Evolutionary conservation across 352 stramenopile genomes (phyloP), one percentile per base, ranked within the genome.

Genomic region (Phytophthora pluvialis): DNA sequence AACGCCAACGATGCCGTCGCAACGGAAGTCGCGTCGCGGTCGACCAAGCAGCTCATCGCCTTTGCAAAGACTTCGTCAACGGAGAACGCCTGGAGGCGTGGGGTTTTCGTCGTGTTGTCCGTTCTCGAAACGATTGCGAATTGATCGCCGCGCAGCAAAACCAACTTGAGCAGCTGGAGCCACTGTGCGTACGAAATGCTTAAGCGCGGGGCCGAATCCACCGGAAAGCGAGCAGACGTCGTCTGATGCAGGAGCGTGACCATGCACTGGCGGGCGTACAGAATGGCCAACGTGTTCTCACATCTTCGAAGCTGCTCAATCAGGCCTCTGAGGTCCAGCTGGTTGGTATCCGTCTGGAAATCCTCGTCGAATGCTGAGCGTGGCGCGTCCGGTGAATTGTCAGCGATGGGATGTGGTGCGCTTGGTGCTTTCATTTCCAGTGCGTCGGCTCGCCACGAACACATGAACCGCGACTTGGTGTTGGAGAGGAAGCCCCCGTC

Each of bases 401-500:
- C 26, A 21, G 8, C 12, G 25, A 55, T 67, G 0, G 62, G 46
- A 8, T 64, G 35, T 25, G 63, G 9, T 26, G 42, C 1, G 39
- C 9, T 0, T n/a, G 15, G 3, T 39, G 9, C 16, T 48, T 82
- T 78, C 40, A 60, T 71, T 55, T 86, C 78, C 2, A 83, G 42
- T 2, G 64, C 16, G 2, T 59, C 60, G 2, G 54, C 9, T 49
- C 58, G 60, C 78, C 78, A 86, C 4, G 59, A 21, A 21, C 21
- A 21, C 21, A 21, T 21, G 21, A 83, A 85, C 5, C 50, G 67
- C 0, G 65, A 54, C 12, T 68, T 73, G 0, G 56, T 79, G 45
- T 89, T 94, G 0, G 82, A 91, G 0, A 79, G 51, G 36, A 80
- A 93, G 0, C 87, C 87, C 25, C 87, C 83, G 21, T 94, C 84